These are phyloP conservation scores for Pichia sporocuriosa DNA, from an alignment of 805 yeast species.

Conservation along the genomic window DNA sequence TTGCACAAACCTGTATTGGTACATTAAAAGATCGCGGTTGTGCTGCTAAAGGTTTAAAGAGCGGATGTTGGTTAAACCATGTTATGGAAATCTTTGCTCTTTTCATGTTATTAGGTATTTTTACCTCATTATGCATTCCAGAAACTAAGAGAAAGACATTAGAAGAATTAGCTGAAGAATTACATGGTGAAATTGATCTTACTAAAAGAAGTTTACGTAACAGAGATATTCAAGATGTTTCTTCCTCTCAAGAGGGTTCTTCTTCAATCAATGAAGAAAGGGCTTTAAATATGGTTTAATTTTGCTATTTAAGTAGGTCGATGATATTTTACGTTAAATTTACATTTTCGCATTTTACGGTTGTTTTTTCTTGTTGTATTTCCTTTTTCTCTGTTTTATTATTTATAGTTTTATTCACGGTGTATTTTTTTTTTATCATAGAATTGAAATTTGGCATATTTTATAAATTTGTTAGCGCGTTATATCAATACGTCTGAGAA, in stretches of 20 bases:
- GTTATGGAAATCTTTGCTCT: conserved; percentile 92
- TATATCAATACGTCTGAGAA: too few relatives aligned
- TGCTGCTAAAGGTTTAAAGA: conserved; percentile 41
- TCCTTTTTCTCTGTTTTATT: background rate
- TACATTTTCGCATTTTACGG: background rate
- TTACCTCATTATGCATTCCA: conserved; percentile 63
- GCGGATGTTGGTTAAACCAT: conserved; percentile 79
- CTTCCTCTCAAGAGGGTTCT: too few relatives aligned
- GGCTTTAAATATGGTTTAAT: conserved; percentile 5
- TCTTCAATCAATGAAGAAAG: conserved; percentile 1
- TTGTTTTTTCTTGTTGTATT: background rate
- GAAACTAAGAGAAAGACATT: conserved; percentile 90
- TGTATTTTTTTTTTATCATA: too few relatives aligned
- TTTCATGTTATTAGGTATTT: conserved; percentile 79
- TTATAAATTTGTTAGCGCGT: background rate
- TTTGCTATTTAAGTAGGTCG: background rate
- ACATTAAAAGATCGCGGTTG: conserved; percentile 77
- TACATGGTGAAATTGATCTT: conserved; percentile 68
- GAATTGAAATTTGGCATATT: too few relatives aligned
- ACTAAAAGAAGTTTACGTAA: conserved; percentile 14
- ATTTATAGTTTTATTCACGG: background rate
- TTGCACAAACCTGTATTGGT: conserved; percentile 85
- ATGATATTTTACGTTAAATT: background rate
- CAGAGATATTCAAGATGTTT: background rate
- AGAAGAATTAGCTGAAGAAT: conserved; percentile 74